phyloP scores from a whole-genome alignment of 2,329 filamentous ascomycete genomes.

The Trematosphaeria pertusa region DNA sequence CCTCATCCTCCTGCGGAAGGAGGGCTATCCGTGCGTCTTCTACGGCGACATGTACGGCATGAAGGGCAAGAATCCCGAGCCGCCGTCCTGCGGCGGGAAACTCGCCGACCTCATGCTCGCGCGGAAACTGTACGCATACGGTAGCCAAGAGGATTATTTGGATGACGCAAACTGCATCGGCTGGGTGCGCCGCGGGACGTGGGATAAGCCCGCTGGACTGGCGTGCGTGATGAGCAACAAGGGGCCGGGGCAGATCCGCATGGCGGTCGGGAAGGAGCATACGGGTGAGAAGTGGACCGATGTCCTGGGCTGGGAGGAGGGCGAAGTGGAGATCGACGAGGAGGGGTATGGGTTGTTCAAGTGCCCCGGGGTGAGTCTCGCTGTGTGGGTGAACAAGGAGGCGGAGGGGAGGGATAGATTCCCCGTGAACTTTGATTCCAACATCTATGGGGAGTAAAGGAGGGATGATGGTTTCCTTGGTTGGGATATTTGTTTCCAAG shows the following conservation, averaged over 20 bases:
- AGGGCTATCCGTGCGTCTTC: conserved; percentile 72
- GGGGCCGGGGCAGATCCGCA: conserved; percentile 57
- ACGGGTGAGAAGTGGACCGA: conserved; percentile 70
- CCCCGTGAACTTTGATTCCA: conserved; percentile 43
- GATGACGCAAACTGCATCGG: conserved; percentile 67
- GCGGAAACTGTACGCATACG: conserved; percentile 71
- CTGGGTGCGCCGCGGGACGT: conserved; percentile 62
- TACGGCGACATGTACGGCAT: conserved; percentile 75
- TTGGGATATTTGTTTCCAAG: neutral
- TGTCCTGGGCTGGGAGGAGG: conserved; percentile 62
- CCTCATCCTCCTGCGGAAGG: conserved; percentile 70
- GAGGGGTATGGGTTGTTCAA: conserved; percentile 67
- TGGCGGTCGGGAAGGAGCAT: conserved; percentile 67
- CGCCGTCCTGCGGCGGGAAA: conserved; percentile 59
- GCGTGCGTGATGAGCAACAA: conserved; percentile 60
- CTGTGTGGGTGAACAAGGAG: conserved; percentile 66
- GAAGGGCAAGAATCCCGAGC: conserved; percentile 59
- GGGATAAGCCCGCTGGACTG: conserved; percentile 56
- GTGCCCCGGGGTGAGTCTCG: conserved; percentile 57
- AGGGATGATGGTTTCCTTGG: neutral
- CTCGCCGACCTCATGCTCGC: conserved; percentile 67
- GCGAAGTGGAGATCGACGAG: conserved; percentile 64
- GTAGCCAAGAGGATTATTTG: conserved; percentile 69
- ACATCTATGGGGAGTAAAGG: conserved; percentile 37
- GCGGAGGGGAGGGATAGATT: conserved; percentile 56